Percentiles rank a stretch among this genome's conserved stretches.
phyloP scores from a whole-genome alignment of 805 yeast genomes.

The Candida loeiensis region DNA sequence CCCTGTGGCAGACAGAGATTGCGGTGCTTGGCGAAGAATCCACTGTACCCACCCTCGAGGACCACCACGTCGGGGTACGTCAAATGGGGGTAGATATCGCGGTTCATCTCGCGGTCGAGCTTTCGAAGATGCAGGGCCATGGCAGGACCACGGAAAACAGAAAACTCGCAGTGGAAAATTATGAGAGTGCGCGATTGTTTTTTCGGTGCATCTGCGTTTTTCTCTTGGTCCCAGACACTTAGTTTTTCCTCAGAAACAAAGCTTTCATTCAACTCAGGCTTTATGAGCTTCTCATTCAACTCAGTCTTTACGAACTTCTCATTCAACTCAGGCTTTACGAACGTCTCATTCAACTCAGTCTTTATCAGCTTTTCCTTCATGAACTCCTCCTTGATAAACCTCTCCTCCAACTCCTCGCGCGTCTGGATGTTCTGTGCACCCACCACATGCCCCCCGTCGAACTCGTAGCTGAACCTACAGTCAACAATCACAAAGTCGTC shows the following conservation, averaged over 20 bases:
- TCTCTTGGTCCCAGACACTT: too few relatives aligned
- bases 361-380: background rate
- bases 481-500: conserved; percentile 65
- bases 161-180: conserved; percentile 92
- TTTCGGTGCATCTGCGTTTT: conserved; percentile 14
- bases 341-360: background rate
- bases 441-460: conserved; percentile 84
- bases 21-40: conserved; percentile 60
- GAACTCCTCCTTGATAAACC: conserved; percentile 5
- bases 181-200: conserved; percentile 55
- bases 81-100: conserved; percentile 73
- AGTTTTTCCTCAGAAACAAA: too few relatives aligned
- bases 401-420: conserved; percentile 60
- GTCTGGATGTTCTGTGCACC: conserved; percentile 77
- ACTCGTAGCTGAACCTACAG: conserved; percentile 92
- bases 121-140: conserved; percentile 85
- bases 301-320: too few relatives aligned
- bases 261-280: too few relatives aligned
- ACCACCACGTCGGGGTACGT: conserved; percentile 87
- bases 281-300: too few relatives aligned
- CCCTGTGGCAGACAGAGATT: conserved; percentile 68
- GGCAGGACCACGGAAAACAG: conserved; percentile 89
- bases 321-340: too few relatives aligned
- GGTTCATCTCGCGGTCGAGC: conserved; percentile 73
- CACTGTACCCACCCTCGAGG: conserved; percentile 87